These are phyloP conservation scores for Immersiella caudata DNA, from an alignment of 495 filamentous ascomycete species.

Conservation along the genomic window DNA sequence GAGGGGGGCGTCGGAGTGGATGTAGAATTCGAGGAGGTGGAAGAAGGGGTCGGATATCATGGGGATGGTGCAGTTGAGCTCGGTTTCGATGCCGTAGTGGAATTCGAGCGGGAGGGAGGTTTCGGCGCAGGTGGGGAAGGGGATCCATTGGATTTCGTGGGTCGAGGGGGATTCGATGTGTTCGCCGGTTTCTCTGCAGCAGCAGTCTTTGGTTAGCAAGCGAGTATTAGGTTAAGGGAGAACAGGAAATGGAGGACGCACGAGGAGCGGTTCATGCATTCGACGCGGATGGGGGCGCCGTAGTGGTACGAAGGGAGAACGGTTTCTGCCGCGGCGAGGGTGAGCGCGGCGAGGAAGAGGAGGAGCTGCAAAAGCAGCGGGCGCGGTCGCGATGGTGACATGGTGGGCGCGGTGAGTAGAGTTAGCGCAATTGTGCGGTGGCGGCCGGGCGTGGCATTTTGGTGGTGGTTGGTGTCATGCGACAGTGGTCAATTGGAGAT, in stretches of 20 bases:
- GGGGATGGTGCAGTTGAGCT: conserved; percentile 89
- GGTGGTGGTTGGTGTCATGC: background rate
- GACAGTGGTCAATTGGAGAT: background rate
- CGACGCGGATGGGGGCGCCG: conserved; percentile 50
- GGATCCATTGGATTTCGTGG: conserved; percentile 89
- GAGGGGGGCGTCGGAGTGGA: conserved; percentile 92
- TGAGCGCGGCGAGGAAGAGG: conserved; percentile 1
- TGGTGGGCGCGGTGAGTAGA: background rate
- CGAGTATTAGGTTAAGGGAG: conserved; percentile 5
- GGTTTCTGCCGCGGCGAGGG: conserved; percentile 27
- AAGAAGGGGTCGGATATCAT: conserved; percentile 86
- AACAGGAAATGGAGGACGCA: conserved; percentile 34
- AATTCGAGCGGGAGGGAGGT: conserved; percentile 80
- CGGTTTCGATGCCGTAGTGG: conserved; percentile 79
- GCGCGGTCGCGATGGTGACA: background rate
- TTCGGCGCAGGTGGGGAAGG: conserved; percentile 91
- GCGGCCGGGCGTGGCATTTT: background rate
- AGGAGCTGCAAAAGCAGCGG: background rate
- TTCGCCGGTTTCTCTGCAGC: conserved; percentile 62
- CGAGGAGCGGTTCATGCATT: conserved; percentile 62
- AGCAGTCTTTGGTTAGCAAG: background rate
- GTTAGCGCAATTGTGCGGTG: background rate
- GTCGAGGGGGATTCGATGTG: conserved; percentile 73
- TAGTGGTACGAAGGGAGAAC: conserved; percentile 53
- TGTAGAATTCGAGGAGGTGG: conserved; percentile 98